phyloP scores from a whole-genome alignment of 139 green algal genomes.

The Auxenochlorella pyrenoidosa region DNA sequence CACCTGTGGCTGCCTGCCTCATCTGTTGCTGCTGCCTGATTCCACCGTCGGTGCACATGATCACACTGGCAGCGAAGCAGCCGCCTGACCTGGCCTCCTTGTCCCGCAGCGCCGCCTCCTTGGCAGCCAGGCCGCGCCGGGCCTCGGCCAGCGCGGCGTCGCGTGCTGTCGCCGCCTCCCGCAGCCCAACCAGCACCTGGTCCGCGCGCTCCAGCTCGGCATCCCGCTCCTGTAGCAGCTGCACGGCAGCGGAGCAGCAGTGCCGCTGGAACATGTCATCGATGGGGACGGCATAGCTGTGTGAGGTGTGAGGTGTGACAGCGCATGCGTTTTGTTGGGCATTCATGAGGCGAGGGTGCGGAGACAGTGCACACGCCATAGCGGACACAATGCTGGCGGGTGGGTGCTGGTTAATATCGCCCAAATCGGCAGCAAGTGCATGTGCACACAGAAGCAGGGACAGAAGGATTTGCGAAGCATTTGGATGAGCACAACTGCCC shows the following conservation, averaged over 20 bases:
- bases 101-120: constrained; percentile 34
- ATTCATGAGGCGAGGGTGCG: no score
- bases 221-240: constrained; percentile 54
- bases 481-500: neutral
- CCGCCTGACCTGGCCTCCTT: constrained; percentile 12
- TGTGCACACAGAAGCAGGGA: neutral
- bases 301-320: no score
- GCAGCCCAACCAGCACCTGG: constrained; percentile 1
- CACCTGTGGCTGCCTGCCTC: neutral
- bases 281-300: no score
- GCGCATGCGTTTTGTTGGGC: no score
- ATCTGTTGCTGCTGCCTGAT: neutral
- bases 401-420: no score
- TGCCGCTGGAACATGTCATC: no score
- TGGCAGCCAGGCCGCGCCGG: neutral
- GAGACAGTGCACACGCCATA: no score
- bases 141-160: constrained; percentile 18
- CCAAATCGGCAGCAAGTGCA: neutral
- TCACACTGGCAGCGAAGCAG: neutral
- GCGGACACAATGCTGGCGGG: no score
- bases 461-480: no score
- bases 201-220: constrained; percentile 50
- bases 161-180: constrained; percentile 25
- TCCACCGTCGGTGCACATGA: neutral
- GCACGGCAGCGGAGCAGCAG: neutral